Evolutionary conservation across 2,329 filamentous ascomycete species (phyloP), one percentile per base, ranked within the genome.

Genomic region (Xylaria hypoxylon): DNA sequence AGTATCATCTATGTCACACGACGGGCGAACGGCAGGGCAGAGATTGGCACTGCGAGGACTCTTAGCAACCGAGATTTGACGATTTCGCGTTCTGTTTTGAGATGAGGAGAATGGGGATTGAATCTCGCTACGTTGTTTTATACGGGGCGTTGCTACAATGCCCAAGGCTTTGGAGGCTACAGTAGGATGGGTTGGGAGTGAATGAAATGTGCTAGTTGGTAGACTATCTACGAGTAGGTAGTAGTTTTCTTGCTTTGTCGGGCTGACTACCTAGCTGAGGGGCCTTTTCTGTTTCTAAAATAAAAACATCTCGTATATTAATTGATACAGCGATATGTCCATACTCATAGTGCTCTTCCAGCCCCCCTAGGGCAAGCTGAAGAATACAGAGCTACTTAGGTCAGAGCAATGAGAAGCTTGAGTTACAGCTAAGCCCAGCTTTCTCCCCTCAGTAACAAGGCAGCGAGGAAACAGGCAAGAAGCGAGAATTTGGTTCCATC

Each of bases 61-160:
- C 28, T 31, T 19, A 31, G 26, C 24, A 50, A 33, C 47, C 47
- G 26, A 50, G 47, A 50, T 48, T 48, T 48, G 45, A 28, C 5
- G 48, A 52, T n/a, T 13, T 17, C 47, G 44, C 22, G 44, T 3
- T 26, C 10, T 26, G 22, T 47, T 26, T 47, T 15, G 22, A 6
- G 10, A 31, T 8, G 47, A 31, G 47, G 17, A 50, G 24, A 48
- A 48, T n/a, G 15, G 6, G 31, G 28, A 13, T 11, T 33, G 28
- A 52, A 52, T 38, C 17, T 52, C n/a, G 50, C 50, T 38, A 52
- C 31, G 19, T 33, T 33, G n/a, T 1, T n/a, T 33, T 19, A 15
- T 33, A 28, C 13, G 24, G 6, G 19, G 19, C 19, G 19, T 22
- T 26, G 10, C 4, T 26, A 26, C 44, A 26, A 26, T 47, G 22